Conservation (phyloP, 2,329 filamentous ascomycete species). For the Exophiala sp. region DNA sequence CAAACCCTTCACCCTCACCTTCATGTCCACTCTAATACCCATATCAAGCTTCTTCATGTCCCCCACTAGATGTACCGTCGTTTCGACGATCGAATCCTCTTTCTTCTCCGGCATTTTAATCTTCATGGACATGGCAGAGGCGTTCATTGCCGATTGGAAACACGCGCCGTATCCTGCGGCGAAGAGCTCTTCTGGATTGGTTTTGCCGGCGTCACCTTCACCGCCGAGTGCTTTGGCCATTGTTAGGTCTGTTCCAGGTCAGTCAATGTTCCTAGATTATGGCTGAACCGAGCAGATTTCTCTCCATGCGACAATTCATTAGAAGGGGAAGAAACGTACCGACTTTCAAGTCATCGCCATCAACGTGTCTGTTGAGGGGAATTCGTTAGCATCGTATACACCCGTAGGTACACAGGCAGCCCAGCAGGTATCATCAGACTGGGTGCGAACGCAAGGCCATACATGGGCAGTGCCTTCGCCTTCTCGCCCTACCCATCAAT, state of each 20-base stretch:
- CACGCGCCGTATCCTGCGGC: slow-evolving; percentile 49
- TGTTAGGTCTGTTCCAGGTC: slow-evolving; percentile 32
- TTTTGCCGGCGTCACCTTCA: slow-evolving; percentile 39
- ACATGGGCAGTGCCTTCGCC: not conserved
- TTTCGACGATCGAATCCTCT: slow-evolving; percentile 39
- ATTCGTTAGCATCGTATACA: not conserved
- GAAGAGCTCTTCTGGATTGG: slow-evolving; percentile 49
- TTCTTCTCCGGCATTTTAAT: slow-evolving; percentile 40
- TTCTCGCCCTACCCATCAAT: too few species aligned
- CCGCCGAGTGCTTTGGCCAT: slow-evolving; percentile 46
- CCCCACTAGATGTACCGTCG: slow-evolving; percentile 45
- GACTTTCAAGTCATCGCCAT: slow-evolving; percentile 35
- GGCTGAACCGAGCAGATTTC: not conserved
- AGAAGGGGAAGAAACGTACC: not conserved
- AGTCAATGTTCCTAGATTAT: too few species aligned
- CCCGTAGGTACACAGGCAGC: not conserved
- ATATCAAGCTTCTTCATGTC: slow-evolving; percentile 45
- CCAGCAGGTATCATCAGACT: not conserved
- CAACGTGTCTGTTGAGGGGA: slow-evolving; percentile 24
- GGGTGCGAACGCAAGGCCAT: not conserved
- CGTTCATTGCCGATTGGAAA: slow-evolving; percentile 48
- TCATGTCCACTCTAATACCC: slow-evolving; percentile 44
- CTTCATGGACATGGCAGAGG: slow-evolving; percentile 39
- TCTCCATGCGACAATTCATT: not conserved
- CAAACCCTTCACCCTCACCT: slow-evolving; percentile 35